Evolutionary conservation across 805 yeast genomes (phyloP), one percentile per base, ranked within the genome.

Genomic region (Tetrapisispora phaffii): DNA sequence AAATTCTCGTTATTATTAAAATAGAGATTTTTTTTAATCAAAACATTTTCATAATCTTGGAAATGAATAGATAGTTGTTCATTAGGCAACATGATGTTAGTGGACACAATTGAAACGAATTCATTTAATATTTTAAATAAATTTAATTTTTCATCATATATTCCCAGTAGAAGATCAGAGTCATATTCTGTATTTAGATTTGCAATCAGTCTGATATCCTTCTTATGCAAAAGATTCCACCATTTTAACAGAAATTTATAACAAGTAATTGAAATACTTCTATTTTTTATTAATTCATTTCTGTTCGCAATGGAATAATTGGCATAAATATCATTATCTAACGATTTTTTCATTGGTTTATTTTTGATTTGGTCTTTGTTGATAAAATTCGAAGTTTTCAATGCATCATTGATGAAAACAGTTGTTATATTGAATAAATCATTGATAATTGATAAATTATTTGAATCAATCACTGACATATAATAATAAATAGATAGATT

Each of bases 231-330:
- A 21, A 61, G 47, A 7, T 53, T 48, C 60, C 62, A 59, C 65
- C 64, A 61, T 8, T 59, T 53, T 17, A 50, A 50, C 39, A 62
- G 51, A 44, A 59, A 59, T 44, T 60, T 61, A 32, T 54, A 60
- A 33, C 56, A 55, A 56, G 62, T 58, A 41, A 59, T 58, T 2
- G 58, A 43, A 10, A 57, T 52, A 9, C 53, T 42, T 35, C 54
- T 44, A 39, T 48, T 44, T 44, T 34, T 45, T 42, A 42, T 42
- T 42, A 20, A 28, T 31, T 33, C 19, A 28, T 38, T n/a, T 2
- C 7, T 38, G 7, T 38, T 19, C 6, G 24, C 15, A n/a, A 7
- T n/a, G 8, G n/a, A 16, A 9, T 8, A 24, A 9, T 38, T 23
- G 8, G 20, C n/a, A 23, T 7, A 4, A n/a, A 13, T 8, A 5